Evolutionary conservation across 305 asterid genomes (phyloP).

Genomic region (Fraxinus ornus): DNA sequence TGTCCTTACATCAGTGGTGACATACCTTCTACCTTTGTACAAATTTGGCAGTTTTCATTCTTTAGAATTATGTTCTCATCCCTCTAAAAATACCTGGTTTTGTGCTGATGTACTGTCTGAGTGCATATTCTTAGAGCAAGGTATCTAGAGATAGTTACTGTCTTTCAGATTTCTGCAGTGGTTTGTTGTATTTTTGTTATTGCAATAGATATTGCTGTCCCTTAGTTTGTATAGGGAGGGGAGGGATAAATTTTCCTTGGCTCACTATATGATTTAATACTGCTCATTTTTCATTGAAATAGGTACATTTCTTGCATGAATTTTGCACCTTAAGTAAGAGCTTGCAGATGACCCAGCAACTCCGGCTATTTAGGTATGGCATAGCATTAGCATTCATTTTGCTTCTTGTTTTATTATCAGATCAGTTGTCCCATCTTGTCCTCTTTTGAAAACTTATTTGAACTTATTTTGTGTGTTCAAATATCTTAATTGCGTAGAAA

Average conservation of each 20-base stretch:
- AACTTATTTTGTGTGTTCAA: not conserved
- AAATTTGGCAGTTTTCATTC: conserved; percentile 7
- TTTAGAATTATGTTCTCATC: not conserved
- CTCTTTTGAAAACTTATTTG: not conserved
- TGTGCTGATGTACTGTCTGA: not conserved
- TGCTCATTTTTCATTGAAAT: not conserved
- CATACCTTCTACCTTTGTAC: not conserved
- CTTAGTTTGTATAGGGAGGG: conserved; percentile 1
- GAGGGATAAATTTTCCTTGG: not conserved
- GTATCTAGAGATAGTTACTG: not conserved
- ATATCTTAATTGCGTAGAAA: not conserved
- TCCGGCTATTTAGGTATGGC: conserved; percentile 71
- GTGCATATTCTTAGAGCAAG: not conserved
- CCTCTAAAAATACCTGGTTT: not conserved
- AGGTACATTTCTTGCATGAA: conserved; percentile 89
- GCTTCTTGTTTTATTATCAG: not conserved
- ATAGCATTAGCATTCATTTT: not conserved
- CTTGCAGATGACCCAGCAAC: conserved; percentile 90
- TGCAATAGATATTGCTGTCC: not conserved
- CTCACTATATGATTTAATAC: not conserved
- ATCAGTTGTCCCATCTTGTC: conserved; percentile 6
- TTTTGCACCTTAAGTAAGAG: conserved; percentile 90
- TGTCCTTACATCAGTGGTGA: not conserved
- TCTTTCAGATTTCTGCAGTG: not conserved
- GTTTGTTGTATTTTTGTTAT: not conserved